A percentile compares a stretch with the other conserved stretches of the same genome.
These are phyloP conservation scores for Talaromyces borbonicus DNA, from an alignment of 495 filamentous ascomycete species.

Conservation along the genomic window DNA sequence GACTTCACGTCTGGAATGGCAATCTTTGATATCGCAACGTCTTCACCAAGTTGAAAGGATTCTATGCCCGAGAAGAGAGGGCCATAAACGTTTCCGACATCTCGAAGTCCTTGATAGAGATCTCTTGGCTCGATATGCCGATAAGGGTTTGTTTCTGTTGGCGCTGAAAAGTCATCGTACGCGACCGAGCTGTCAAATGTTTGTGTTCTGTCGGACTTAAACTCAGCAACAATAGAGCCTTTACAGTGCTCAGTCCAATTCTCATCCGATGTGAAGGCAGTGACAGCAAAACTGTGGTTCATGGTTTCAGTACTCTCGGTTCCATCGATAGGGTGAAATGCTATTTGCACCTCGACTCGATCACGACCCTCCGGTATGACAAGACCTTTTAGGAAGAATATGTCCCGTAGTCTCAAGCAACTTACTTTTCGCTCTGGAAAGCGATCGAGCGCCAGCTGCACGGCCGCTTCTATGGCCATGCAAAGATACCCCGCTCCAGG, in stretches of 20 bases:
- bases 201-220: not conserved
- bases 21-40: slow-evolving; percentile 14
- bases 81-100: slow-evolving; percentile 19
- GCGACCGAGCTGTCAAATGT: not conserved
- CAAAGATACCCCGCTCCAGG: slow-evolving; percentile 34
- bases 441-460: slow-evolving; percentile 8
- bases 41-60: slow-evolving; percentile 26
- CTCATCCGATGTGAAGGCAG: not conserved
- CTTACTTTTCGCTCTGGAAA: not conserved
- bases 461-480: slow-evolving; percentile 39
- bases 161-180: not conserved
- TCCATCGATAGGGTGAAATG: not conserved
- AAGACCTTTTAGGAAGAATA: not conserved
- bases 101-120: not conserved
- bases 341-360: not conserved
- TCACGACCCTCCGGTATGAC: not conserved
- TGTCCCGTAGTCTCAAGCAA: not conserved
- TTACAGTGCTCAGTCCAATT: not conserved
- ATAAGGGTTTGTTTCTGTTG: not conserved
- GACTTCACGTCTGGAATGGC: slow-evolving; percentile 17
- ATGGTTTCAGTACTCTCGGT: not conserved
- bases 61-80: slow-evolving; percentile 27
- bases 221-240: not conserved
- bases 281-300: not conserved
- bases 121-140: not conserved